A percentile compares a stretch with the other conserved stretches of the same genome.
Evolutionary conservation across 108 stramenopile species (phyloP).

Genomic region (Skeletonema grethae): DNA sequence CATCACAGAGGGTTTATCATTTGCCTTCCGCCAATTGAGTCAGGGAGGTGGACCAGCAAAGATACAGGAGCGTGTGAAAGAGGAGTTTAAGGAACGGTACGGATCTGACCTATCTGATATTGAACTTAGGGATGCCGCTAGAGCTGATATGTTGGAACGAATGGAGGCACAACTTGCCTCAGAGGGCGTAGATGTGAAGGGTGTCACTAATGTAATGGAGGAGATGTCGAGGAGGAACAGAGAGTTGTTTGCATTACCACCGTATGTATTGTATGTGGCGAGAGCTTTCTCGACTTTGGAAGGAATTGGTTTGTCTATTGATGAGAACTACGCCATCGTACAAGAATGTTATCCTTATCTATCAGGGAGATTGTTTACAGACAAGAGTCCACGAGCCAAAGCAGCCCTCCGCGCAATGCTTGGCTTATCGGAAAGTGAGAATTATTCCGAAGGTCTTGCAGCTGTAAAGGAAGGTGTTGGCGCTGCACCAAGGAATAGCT

Average conservation of each 20-base stretch:
- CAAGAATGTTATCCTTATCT: conserved; percentile 89
- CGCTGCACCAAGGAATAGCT: conserved; percentile 15
- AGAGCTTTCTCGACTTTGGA: conserved; percentile 86
- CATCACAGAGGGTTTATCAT: conserved; percentile 77
- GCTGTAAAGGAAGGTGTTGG: conserved; percentile 49
- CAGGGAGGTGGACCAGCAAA: conserved; percentile 78
- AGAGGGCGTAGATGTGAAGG: conserved; percentile 81
- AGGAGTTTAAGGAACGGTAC: conserved; percentile 72
- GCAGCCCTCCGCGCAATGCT: conserved; percentile 80
- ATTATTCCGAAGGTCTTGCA: conserved; percentile 33
- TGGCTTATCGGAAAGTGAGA: conserved; percentile 46
- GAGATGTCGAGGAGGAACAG: conserved; percentile 77
- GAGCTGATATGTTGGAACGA: conserved; percentile 71
- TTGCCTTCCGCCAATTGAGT: conserved; percentile 73
- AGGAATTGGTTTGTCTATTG: conserved; percentile 84
- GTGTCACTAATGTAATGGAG: conserved; percentile 81
- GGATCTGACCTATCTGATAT: conserved; percentile 61
- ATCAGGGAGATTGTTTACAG: conserved; percentile 81
- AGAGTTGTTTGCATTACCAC: conserved; percentile 76
- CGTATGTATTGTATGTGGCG: conserved; percentile 83
- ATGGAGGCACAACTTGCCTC: conserved; percentile 74
- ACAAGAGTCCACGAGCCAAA: conserved; percentile 83
- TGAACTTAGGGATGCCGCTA: conserved; percentile 60
- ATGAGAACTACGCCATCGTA: conserved; percentile 88
- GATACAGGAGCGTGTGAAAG: conserved; percentile 80